Percentiles rank a stretch among this genome's conserved stretches.
These are phyloP conservation scores for Coniochaeta sp. DNA, from an alignment of 2,329 filamentous ascomycete genomes.

Conservation along the genomic window DNA sequence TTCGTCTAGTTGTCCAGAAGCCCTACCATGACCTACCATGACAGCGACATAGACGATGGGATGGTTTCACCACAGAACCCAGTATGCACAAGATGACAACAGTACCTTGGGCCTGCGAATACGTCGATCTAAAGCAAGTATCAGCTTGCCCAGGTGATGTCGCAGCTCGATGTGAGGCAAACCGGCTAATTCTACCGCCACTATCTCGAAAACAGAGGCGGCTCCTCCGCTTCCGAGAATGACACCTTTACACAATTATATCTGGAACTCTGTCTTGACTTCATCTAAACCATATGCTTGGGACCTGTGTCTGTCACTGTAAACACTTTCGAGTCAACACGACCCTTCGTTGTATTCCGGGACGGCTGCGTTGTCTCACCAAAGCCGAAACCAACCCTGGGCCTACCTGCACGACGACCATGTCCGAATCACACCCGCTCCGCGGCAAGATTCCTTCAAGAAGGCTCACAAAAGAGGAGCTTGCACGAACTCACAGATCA, in stretches of 20 bases:
- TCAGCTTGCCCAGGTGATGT: neutral
- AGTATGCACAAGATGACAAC: too few species aligned
- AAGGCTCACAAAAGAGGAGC: constrained; percentile 15
- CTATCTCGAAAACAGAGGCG: constrained; percentile 7
- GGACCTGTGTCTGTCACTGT: neutral
- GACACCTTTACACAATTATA: constrained; percentile 15
- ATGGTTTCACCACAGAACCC: too few species aligned
- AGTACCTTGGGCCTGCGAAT: too few species aligned
- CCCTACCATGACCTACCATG: too few species aligned
- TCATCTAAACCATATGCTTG: neutral
- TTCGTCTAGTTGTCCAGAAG: too few species aligned
- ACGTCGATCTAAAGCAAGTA: neutral
- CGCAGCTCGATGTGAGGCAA: neutral
- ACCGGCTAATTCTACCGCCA: neutral
- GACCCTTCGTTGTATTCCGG: neutral
- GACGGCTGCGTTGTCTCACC: neutral
- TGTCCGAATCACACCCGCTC: constrained; percentile 1
- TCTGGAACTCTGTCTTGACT: neutral
- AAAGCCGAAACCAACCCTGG: neutral
- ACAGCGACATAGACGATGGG: too few species aligned
- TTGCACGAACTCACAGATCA: constrained; percentile 14
- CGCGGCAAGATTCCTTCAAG: constrained; percentile 5
- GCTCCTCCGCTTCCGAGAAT: constrained; percentile 19
- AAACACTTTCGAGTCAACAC: neutral
- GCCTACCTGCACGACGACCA: neutral